Conservation (phyloP, 1,284 basidiomycete species). For the Leccinum proliferum region DNA sequence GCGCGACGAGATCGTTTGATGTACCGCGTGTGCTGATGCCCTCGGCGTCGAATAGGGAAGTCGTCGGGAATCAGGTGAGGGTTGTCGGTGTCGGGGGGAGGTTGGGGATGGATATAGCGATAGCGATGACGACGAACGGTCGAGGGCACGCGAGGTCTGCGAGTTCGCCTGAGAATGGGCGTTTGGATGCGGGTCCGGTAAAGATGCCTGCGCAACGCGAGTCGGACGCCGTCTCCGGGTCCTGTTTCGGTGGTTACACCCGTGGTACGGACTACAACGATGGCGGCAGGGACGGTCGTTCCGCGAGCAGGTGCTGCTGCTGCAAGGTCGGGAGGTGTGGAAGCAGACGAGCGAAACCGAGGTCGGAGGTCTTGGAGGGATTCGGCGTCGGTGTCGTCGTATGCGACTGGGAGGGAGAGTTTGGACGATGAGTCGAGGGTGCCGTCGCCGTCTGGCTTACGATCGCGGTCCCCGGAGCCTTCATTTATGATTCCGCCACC, state of each 20-base stretch:
- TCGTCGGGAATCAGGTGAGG: too few relatives aligned
- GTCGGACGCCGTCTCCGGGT: slow-evolving; percentile 35
- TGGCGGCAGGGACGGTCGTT: not conserved
- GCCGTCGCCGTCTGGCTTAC: not conserved
- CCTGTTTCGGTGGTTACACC: not conserved
- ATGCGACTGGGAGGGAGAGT: slow-evolving; percentile 53
- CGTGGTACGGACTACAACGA: not conserved
- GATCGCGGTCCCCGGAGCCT: too few relatives aligned
- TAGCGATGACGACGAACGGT: not conserved
- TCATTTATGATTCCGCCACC: too few relatives aligned
- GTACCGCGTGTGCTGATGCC: too few relatives aligned
- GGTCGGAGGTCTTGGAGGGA: slow-evolving; percentile 10
- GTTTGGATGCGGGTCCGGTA: slow-evolving; percentile 15
- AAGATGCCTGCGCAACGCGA: slow-evolving; percentile 51
- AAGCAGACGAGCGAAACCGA: not conserved
- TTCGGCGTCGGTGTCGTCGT: slow-evolving; percentile 42
- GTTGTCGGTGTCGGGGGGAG: too few relatives aligned
- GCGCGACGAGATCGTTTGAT: too few relatives aligned
- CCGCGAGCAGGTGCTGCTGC: not conserved
- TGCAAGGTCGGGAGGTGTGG: not conserved
- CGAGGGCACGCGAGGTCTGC: not conserved
- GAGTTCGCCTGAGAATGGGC: slow-evolving; percentile 3
- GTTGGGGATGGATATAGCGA: too few relatives aligned
- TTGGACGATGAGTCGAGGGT: slow-evolving; percentile 32
- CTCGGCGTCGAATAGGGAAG: too few relatives aligned